Percentiles rank a stretch among this genome's conserved stretches.
Evolutionary conservation across 148 eudicot species (phyloP).

Genomic region (Bassia scoparia): DNA sequence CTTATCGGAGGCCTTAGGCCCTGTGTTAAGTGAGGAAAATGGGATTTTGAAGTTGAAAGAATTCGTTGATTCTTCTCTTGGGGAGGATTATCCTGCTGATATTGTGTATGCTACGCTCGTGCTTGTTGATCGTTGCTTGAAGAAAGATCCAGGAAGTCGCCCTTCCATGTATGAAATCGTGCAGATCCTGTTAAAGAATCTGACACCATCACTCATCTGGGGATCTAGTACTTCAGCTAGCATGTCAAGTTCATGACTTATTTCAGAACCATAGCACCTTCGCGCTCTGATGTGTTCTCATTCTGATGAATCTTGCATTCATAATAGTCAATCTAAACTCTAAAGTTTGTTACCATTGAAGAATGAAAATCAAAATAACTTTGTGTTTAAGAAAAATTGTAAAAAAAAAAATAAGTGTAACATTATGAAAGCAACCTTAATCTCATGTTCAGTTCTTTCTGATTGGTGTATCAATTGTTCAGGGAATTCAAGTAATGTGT

Average conservation of each 20-base stretch:
- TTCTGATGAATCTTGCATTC: too few relatives aligned
- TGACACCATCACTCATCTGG: constrained; percentile 30
- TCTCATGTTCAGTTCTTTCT: not conserved
- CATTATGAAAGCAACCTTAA: too few relatives aligned
- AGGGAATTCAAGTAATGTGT: not conserved
- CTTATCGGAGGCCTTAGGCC: constrained; percentile 42
- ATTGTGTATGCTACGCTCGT: constrained; percentile 43
- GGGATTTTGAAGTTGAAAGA: constrained; percentile 24
- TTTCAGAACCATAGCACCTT: too few relatives aligned
- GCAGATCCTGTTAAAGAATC: constrained; percentile 40
- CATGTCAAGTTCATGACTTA: constrained; percentile 6
- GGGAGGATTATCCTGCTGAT: constrained; percentile 44
- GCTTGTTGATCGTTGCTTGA: constrained; percentile 53
- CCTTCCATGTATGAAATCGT: constrained; percentile 54
- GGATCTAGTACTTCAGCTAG: constrained; percentile 28
- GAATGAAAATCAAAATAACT: too few relatives aligned
- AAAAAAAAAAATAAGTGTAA: too few relatives aligned
- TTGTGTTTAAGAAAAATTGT: too few relatives aligned
- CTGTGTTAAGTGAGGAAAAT: constrained; percentile 28
- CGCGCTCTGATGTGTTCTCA: not conserved
- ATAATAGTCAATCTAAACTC: too few relatives aligned
- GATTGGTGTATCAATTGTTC: not conserved
- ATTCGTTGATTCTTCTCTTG: constrained; percentile 51
- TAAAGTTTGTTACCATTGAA: too few relatives aligned
- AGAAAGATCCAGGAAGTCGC: constrained; percentile 44